Evolutionary conservation across 2,329 filamentous ascomycete species (phyloP), one percentile per base, ranked within the genome.

Genomic region (Sclerotinia spermophila): DNA sequence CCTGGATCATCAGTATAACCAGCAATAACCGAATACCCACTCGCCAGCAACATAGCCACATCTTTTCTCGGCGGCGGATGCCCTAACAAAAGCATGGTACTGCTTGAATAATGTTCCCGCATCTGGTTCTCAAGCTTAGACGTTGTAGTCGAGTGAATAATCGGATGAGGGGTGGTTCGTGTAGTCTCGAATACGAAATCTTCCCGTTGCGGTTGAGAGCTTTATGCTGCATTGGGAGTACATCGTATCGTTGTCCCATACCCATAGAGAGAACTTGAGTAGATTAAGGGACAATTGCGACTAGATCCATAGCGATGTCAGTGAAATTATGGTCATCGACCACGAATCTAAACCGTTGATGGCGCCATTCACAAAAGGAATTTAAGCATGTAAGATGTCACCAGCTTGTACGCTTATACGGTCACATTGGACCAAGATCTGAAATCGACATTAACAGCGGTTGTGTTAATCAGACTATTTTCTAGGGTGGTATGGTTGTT

Each of bases 261-360:
- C 84, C 87, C 21, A 91, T 81, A 7, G 83, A 86, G 19, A 69
- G 30, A 17, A 56, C 33, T 15, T 48, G 56, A 4, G 70, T 73
- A 6, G 38, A 38, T 21, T 73, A 72, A 2, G 70, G 69, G 1
- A 69, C 67, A 45, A 74, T 73, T 6, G 72, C 71, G 0, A 89
- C 86, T 19, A 83, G 77, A 60, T 90, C 83, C 76, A 91, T 92
- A 79, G 89, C 89, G 61, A 92, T 82, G 10, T 85, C 86, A 0
- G 88, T 90, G 1, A 87, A 75, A 7, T 84, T 88, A 68, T 84
- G 76, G 3, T 83, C 83, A 65, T 87, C 83, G 33, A 80, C 81
- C 1, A 82, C 76, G 5, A 82, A 76, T 5, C 84, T 83, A 81
- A 86, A 1, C 78, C 80, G 33, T 74, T 73, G 10, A 87, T 78